Conservation (phyloP, 2,329 filamentous ascomycete species). For the Penicillium fuscoglaucum region DNA sequence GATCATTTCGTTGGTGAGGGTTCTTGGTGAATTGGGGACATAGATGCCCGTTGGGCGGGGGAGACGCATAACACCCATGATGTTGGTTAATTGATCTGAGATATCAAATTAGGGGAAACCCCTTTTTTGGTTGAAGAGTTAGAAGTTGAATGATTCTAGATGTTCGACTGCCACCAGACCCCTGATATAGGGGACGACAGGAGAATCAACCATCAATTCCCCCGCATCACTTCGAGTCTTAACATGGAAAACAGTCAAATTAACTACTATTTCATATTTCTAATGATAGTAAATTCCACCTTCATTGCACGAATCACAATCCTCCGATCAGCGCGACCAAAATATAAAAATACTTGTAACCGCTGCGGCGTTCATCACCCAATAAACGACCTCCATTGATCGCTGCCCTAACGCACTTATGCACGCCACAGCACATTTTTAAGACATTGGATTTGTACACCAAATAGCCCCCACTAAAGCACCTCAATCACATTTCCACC, state of each 20-base stretch:
- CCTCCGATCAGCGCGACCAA: constrained; percentile 12
- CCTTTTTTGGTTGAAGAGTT: constrained; percentile 1
- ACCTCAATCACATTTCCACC: constrained; percentile 9
- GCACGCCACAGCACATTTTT: constrained; percentile 19
- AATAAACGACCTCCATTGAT: constrained; percentile 11
- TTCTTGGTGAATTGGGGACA: constrained; percentile 37
- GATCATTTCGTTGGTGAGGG: constrained; percentile 44
- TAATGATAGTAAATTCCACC: constrained; percentile 23
- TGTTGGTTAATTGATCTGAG: constrained; percentile 4
- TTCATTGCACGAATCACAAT: constrained; percentile 14
- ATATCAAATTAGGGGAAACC: not conserved
- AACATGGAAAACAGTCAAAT: constrained; percentile 16
- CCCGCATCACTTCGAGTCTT: constrained; percentile 18
- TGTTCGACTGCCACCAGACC: not conserved
- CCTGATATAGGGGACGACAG: constrained; percentile 22
- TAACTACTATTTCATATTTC: constrained; percentile 18
- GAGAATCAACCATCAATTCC: constrained; percentile 8
- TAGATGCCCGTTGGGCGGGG: constrained; percentile 39
- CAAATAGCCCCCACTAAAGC: constrained; percentile 1
- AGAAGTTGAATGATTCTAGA: not conserved
- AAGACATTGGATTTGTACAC: not conserved
- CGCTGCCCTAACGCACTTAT: constrained; percentile 9
- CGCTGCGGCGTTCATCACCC: constrained; percentile 24
- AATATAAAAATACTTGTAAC: constrained; percentile 23
- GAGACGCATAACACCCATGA: constrained; percentile 39